phyloP scores from a whole-genome alignment of 1,284 basidiomycete genomes.

The Vanrija sp. region DNA sequence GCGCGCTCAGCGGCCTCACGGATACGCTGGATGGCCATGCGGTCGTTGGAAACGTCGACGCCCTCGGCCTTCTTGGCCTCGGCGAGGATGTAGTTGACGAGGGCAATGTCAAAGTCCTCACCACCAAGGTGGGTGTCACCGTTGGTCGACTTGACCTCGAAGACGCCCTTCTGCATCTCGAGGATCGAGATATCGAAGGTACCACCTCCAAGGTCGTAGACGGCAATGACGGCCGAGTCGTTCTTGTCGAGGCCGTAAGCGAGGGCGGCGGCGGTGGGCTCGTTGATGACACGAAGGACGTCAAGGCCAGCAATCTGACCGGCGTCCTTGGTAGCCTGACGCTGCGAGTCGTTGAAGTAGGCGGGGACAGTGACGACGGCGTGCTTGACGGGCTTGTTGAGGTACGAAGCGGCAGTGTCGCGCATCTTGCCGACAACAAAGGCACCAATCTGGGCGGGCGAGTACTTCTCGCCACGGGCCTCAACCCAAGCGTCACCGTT shows the following conservation, averaged over 20 bases:
- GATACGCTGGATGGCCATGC: conserved; percentile 98
- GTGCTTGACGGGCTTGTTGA: conserved; percentile 90
- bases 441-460: conserved; percentile 65
- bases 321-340: conserved; percentile 61
- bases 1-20: conserved; percentile 99
- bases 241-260: conserved; percentile 86
- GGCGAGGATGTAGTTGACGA: conserved; percentile 80
- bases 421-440: conserved; percentile 90
- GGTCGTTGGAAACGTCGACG: conserved; percentile 74
- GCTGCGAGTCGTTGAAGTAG: conserved; percentile 67
- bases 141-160: conserved; percentile 99
- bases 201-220: conserved; percentile 93
- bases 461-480: conserved; percentile 58
- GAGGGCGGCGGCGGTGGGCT: conserved; percentile 95
- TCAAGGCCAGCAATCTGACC: conserved; percentile 97
- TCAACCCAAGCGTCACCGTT: conserved; percentile 71
- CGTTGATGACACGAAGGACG: conserved; percentile 97
- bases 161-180: conserved; percentile 98
- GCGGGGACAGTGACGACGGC: conserved; percentile 66
- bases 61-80: conserved; percentile 94
- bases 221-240: conserved; percentile 84
- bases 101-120: conserved; percentile 92
- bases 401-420: conserved; percentile 86
- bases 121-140: conserved; percentile 98
- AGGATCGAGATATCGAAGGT: conserved; percentile 98